A percentile compares a stretch with the other conserved stretches of the same genome.
These are phyloP conservation scores for Cordyceps militaris DNA, from an alignment of 2,329 filamentous ascomycete species.

Conservation along the genomic window DNA sequence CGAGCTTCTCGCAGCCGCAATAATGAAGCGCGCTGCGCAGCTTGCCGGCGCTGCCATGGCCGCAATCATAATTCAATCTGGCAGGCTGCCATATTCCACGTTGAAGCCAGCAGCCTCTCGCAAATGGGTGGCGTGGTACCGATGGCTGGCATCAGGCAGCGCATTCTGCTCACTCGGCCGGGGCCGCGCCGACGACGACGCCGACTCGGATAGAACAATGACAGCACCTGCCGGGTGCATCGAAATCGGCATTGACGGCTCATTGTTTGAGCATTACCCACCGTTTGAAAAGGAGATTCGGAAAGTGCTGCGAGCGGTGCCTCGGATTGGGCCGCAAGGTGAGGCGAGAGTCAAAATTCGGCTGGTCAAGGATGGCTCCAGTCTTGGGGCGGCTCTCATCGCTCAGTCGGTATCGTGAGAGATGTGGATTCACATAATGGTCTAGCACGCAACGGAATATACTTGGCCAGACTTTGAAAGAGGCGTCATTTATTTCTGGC, in stretches of 20 bases:
- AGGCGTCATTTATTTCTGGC: no score
- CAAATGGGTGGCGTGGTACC: neutral
- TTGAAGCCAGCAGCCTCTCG: neutral
- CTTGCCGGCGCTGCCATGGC: slow-evolving; percentile 19
- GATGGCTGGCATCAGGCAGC: neutral
- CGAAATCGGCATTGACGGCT: slow-evolving; percentile 66
- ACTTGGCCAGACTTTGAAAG: no score
- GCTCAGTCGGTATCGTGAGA: slow-evolving; percentile 31
- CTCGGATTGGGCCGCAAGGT: slow-evolving; percentile 50
- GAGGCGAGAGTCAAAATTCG: slow-evolving; percentile 62
- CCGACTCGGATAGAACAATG: slow-evolving; percentile 17
- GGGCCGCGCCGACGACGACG: neutral
- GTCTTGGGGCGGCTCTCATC: slow-evolving; percentile 65
- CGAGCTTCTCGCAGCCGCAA: slow-evolving; percentile 42
- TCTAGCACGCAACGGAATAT: no score
- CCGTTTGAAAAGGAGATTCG: slow-evolving; percentile 60
- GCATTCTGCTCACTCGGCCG: neutral
- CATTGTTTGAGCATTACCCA: slow-evolving; percentile 65
- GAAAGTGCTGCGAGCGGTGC: slow-evolving; percentile 55
- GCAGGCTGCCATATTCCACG: neutral
- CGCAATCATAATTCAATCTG: slow-evolving; percentile 19
- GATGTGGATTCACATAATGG: no score
- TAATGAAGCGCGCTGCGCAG: slow-evolving; percentile 17
- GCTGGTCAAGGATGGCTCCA: slow-evolving; percentile 66
- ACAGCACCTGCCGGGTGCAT: slow-evolving; percentile 31